A percentile compares a stretch with the other conserved stretches of the same genome.
These are phyloP conservation scores for Guyanaporus albipodus DNA, from an alignment of 768 basidiomycete genomes.

Conservation along the genomic window DNA sequence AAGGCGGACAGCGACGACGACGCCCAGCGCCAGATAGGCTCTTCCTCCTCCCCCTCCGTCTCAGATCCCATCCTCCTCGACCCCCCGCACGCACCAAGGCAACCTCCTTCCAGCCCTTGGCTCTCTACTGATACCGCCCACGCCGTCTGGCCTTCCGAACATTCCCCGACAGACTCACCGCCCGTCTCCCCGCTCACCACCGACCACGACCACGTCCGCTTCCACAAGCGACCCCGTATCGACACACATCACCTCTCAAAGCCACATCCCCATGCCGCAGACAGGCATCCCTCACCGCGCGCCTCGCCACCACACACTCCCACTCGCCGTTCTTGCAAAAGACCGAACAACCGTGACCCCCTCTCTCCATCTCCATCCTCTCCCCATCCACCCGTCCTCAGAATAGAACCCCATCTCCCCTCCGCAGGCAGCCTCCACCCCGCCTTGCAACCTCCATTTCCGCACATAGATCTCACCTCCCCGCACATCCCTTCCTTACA, in stretches of 20 bases:
- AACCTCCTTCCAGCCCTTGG: constrained; percentile 34
- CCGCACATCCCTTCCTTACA: constrained; percentile 63
- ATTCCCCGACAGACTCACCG: constrained; percentile 30
- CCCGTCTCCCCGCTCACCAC: constrained; percentile 41
- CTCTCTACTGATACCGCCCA: constrained; percentile 28
- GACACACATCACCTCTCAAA: constrained; percentile 22
- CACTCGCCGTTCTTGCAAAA: constrained; percentile 30
- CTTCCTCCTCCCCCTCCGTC: constrained; percentile 24
- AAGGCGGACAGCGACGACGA: constrained; percentile 57
- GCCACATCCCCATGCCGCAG: constrained; percentile 7
- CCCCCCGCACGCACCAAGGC: constrained; percentile 38
- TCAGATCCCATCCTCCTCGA: constrained; percentile 36
- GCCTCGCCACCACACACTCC: constrained; percentile 22
- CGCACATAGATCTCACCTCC: constrained; percentile 39
- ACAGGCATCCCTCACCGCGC: constrained; percentile 14
- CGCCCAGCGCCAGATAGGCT: constrained; percentile 29
- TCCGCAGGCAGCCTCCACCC: constrained; percentile 24
- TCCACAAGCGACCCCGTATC: constrained; percentile 31
- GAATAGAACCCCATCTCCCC: constrained; percentile 25
- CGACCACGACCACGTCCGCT: constrained; percentile 21
- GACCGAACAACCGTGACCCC: constrained; percentile 28
- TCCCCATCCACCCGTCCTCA: constrained; percentile 15
- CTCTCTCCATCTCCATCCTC: constrained; percentile 27
- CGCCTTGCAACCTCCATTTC: constrained; percentile 28
- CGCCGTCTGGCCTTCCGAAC: constrained; percentile 39